Evolutionary conservation across 768 basidiomycete genomes (phyloP).

Genomic region (Rhodotorula toruloides): DNA sequence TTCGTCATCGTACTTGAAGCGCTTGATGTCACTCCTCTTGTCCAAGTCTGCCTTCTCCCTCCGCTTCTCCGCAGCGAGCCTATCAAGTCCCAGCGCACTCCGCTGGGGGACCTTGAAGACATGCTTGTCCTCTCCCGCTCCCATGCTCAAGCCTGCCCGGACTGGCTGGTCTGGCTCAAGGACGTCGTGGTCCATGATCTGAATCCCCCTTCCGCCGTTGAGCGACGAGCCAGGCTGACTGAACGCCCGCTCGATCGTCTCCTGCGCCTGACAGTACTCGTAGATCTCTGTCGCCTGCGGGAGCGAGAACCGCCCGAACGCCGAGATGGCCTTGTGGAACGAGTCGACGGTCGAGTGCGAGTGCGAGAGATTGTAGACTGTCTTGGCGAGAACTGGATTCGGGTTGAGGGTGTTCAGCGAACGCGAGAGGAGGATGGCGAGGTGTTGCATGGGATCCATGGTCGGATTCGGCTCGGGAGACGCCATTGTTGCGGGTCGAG

Average conservation of each 20-base stretch:
- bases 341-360: slow-evolving; percentile 11
- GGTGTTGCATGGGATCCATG: slow-evolving; percentile 51
- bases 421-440: slow-evolving; percentile 74
- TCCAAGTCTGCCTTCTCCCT: slow-evolving; percentile 51
- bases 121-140: slow-evolving; percentile 58
- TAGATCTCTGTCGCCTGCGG: slow-evolving; percentile 69
- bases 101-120: slow-evolving; percentile 71
- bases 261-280: slow-evolving; percentile 27
- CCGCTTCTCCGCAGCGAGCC: slow-evolving; percentile 80
- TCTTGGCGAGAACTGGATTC: slow-evolving; percentile 71
- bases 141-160: slow-evolving; percentile 48
- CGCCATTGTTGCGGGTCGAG: neutral
- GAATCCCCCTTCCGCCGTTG: neutral
- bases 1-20: slow-evolving; percentile 64
- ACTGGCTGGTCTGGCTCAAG: slow-evolving; percentile 35
- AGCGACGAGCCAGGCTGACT: slow-evolving; percentile 4
- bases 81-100: slow-evolving; percentile 80
- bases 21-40: slow-evolving; percentile 49
- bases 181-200: slow-evolving; percentile 39
- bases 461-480: neutral
- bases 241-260: slow-evolving; percentile 29
- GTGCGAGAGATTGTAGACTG: slow-evolving; percentile 63
- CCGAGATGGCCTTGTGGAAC: slow-evolving; percentile 57
- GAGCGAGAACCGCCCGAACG: slow-evolving; percentile 81
- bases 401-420: slow-evolving; percentile 73